Evolutionary conservation across 805 yeast genomes (phyloP).

Genomic region (Cyberlindnera maritima): DNA sequence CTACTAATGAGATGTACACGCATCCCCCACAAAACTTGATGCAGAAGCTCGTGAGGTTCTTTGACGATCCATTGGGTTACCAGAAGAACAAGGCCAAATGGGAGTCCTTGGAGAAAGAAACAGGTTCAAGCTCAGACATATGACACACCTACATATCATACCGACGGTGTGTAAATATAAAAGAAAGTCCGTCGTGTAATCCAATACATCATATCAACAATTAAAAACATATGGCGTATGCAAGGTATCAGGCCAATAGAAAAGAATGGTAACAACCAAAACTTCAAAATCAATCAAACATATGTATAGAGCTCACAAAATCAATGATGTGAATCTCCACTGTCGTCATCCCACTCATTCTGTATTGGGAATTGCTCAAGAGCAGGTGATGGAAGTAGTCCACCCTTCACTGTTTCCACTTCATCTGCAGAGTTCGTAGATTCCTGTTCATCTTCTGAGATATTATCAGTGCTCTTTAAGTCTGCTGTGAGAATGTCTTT

Average conservation of each 20-base stretch:
- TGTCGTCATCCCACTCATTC: conserved; percentile 8
- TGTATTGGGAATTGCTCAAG: conserved; percentile 11
- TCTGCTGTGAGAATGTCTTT: conserved; percentile 1
- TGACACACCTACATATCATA: no score
- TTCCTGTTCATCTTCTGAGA: neutral
- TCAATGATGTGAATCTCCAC: neutral
- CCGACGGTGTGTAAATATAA: no score
- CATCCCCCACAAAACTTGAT: conserved; percentile 8
- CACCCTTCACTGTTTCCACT: conserved; percentile 1
- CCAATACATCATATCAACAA: neutral
- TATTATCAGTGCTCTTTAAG: neutral
- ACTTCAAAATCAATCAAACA: neutral
- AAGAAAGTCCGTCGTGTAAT: no score
- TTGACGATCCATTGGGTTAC: conserved; percentile 14
- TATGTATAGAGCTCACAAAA: neutral
- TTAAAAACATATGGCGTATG: neutral
- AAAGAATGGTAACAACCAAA: neutral
- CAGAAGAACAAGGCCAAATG: conserved; percentile 9
- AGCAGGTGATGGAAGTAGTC: conserved; percentile 10
- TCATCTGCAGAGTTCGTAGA: neutral
- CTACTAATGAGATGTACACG: conserved; percentile 6
- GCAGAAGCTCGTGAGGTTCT: conserved; percentile 7
- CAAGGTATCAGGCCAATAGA: neutral
- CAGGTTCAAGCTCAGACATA: no score
- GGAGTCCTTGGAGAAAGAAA: conserved; percentile 2